phyloP scores from a whole-genome alignment of 768 basidiomycete species.

The Hericium alpestre region DNA sequence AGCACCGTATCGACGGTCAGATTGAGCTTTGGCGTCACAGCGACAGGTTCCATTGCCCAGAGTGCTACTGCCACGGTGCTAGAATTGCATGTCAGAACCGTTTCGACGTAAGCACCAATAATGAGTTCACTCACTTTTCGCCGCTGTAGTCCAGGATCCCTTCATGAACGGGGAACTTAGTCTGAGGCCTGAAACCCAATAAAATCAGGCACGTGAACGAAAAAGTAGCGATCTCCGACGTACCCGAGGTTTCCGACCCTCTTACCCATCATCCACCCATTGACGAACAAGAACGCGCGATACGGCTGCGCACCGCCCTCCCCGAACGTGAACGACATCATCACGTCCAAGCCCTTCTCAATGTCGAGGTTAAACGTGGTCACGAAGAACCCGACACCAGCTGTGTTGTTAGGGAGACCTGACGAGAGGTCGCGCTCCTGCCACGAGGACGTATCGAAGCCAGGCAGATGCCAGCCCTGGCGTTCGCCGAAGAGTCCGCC shows the following conservation, averaged over 20 bases:
- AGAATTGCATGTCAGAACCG: not conserved
- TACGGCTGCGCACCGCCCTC: conserved; percentile 55
- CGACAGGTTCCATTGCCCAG: conserved; percentile 22
- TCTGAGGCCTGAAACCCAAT: conserved; percentile 45
- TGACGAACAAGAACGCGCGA: conserved; percentile 65
- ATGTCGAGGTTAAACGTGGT: conserved; percentile 60
- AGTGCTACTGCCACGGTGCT: conserved; percentile 19
- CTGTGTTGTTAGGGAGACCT: conserved; percentile 44
- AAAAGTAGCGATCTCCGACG: not conserved
- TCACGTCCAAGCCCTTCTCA: conserved; percentile 50
- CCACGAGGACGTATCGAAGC: conserved; percentile 58
- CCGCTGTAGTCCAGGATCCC: conserved; percentile 71
- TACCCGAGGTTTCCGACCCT: conserved; percentile 23
- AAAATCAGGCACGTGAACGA: not conserved
- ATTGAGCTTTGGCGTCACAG: conserved; percentile 15
- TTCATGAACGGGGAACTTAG: conserved; percentile 74
- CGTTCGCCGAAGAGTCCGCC: conserved; percentile 28
- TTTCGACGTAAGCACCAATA: not conserved
- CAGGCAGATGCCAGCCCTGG: conserved; percentile 39
- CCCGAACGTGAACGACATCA: conserved; percentile 58
- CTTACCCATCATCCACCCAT: conserved; percentile 89
- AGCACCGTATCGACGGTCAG: conserved; percentile 19
- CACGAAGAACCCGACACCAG: conserved; percentile 78
- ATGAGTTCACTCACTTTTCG: conserved; percentile 40
- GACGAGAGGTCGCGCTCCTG: conserved; percentile 38